phyloP scores from a whole-genome alignment of 2,329 filamentous ascomycete species.

The Xylariaceae sp. region DNA sequence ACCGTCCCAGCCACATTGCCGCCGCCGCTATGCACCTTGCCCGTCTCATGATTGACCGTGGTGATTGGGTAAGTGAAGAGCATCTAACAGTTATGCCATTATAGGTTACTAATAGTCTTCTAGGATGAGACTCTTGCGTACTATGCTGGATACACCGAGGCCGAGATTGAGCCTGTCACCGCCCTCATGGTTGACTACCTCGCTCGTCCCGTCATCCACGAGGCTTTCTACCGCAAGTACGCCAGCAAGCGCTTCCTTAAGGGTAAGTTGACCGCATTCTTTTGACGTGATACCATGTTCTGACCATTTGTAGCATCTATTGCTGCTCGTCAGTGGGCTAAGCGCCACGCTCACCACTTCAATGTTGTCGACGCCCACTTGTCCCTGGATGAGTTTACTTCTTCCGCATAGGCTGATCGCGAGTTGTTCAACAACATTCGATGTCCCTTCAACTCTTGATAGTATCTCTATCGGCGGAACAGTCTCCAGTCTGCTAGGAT shows the following conservation, averaged over 20 bases:
- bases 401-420: conserved; percentile 21
- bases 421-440: conserved; percentile 3
- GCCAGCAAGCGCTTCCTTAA: conserved; percentile 99
- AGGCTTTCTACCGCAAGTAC: conserved; percentile 99
- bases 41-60: conserved; percentile 82
- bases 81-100: not conserved
- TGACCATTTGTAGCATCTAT: conserved; percentile 65
- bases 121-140: conserved; percentile 79
- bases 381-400: conserved; percentile 45
- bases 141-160: conserved; percentile 89
- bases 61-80: conserved; percentile 69
- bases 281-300: not conserved
- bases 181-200: conserved; percentile 96
- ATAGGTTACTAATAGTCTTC: conserved; percentile 29
- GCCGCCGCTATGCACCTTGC: conserved; percentile 94
- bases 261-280: conserved; percentile 54
- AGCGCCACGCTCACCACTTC: conserved; percentile 62
- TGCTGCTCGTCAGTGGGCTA: conserved; percentile 86
- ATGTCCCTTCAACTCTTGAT: conserved; percentile 15
- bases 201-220: conserved; percentile 80
- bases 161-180: conserved; percentile 88
- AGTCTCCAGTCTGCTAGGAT: conserved; percentile 27
- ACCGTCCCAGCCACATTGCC: conserved; percentile 82
- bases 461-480: conserved; percentile 25
- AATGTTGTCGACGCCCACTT: conserved; percentile 48